These are phyloP conservation scores for Fusarium beomiforme DNA, from an alignment of 2,329 filamentous ascomycete genomes.

Conservation along the genomic window DNA sequence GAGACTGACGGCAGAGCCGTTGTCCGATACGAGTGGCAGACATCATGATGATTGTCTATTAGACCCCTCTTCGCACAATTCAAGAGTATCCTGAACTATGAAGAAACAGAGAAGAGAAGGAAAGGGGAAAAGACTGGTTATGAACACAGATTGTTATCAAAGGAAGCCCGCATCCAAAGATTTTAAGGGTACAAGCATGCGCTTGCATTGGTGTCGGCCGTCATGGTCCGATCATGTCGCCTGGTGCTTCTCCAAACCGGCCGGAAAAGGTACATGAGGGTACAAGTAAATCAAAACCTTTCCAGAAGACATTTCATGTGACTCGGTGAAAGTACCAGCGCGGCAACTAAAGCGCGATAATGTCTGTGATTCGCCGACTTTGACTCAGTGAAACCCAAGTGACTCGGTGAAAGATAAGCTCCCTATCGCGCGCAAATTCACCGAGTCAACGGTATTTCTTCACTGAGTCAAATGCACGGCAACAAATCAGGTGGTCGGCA, in stretches of 20 bases:
- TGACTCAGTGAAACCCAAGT: slow-evolving; percentile 35
- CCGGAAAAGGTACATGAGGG: slow-evolving; percentile 30
- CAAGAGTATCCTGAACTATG: slow-evolving; percentile 5
- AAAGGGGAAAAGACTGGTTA: background rate
- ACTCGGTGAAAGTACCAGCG: slow-evolving; percentile 22
- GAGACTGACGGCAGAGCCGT: slow-evolving; percentile 40
- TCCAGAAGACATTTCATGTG: slow-evolving; percentile 5
- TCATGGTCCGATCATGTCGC: slow-evolving; percentile 36
- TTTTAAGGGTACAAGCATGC: slow-evolving; percentile 29
- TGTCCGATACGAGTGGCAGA: slow-evolving; percentile 42
- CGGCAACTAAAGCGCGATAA: slow-evolving; percentile 28
- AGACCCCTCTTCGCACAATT: slow-evolving; percentile 2
- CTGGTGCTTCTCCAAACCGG: slow-evolving; percentile 15
- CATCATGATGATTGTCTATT: slow-evolving; percentile 35
- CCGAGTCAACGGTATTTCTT: slow-evolving; percentile 22
- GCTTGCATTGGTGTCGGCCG: slow-evolving; percentile 32
- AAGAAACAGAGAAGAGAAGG: background rate
- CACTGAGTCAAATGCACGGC: slow-evolving; percentile 23
- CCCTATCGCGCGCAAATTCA: slow-evolving; percentile 14
- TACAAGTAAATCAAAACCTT: slow-evolving; percentile 7
- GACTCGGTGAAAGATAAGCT: slow-evolving; percentile 34
- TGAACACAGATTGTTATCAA: slow-evolving; percentile 3
- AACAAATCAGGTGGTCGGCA: slow-evolving; percentile 28
- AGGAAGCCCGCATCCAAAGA: slow-evolving; percentile 17
- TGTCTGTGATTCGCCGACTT: slow-evolving; percentile 3